Evolutionary conservation across 192 early-diverging fungal genomes (phyloP), one percentile per base, ranked within the genome.

Genomic region (Pilaira anomala): DNA sequence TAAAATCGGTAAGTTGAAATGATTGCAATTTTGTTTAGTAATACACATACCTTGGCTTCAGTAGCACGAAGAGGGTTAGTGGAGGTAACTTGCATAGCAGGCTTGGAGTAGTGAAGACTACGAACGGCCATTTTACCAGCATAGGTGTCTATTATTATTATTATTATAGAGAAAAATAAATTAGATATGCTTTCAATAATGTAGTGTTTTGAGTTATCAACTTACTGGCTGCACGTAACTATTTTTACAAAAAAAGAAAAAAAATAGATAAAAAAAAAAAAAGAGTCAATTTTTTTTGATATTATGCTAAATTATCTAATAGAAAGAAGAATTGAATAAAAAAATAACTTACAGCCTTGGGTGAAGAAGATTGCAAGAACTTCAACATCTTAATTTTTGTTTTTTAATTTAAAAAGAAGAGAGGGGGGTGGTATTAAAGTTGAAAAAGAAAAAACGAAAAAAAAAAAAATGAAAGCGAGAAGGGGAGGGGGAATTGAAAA

Each of bases 41-140:
- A 0, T 29, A n/a, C 16, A 49, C 63, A 44, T 79, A 86, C 87
- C 45, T 84, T 79, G 48, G 90, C 80, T 68, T 86, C 79, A 62
- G 83, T 85, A 16, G 88, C 90, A 53, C 84, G 84, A 60, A 94
- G 84, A 39, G 93, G 88, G 59, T 88, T 78, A 39, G 80, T 85
- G 49, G 88, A 80, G 55, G 88, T 82, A 44, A 95, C 83, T 62
- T 84, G 81, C 69, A 75, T 74, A 39, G 85, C 75, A 67, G 78
- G 80, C 59, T 81, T 74, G 52, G 88, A 83, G 58, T 77, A 71
- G 71, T 89, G 88, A 76, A 94, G 81, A 48, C 76, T 68, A 67
- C 91, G 87, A 50, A 56, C 13, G 33, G 60, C 28, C 66, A 68
- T 42, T 52, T 49, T 59, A 33, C 50, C 51, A 13, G 51, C 48